Conservation (phyloP, 371 early-diverging fungal genomes). For the Mortierella sp. region DNA sequence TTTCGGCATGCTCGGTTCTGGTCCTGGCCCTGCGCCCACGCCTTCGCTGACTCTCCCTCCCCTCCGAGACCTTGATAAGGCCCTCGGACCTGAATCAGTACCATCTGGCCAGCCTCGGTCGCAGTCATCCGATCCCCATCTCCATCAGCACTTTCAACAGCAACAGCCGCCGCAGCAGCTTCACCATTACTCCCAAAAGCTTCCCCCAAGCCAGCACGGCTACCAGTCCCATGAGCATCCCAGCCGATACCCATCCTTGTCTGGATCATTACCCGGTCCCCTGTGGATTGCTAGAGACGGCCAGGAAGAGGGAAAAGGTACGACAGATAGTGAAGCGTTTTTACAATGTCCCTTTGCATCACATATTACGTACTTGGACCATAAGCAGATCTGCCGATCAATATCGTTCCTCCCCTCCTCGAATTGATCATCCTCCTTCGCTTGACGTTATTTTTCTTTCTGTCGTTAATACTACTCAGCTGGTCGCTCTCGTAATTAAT, state of each 20-base stretch:
- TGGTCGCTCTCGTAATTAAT: neutral
- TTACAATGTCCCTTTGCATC: too few species aligned
- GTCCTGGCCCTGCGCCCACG: constrained; percentile 49
- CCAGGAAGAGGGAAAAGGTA: constrained; percentile 6
- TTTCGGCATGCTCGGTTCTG: constrained; percentile 50
- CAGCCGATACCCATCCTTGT: constrained; percentile 11
- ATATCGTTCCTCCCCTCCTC: neutral
- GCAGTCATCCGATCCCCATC: constrained; percentile 51
- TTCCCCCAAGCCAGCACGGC: constrained; percentile 13
- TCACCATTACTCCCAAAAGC: neutral
- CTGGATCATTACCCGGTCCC: constrained; percentile 22
- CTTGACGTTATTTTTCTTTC: neutral
- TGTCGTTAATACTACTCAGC: neutral
- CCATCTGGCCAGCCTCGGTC: constrained; percentile 32
- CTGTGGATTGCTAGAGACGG: neutral
- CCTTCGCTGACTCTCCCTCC: constrained; percentile 48
- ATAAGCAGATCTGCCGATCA: neutral
- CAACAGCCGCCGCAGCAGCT: constrained; percentile 16
- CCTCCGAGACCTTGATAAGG: constrained; percentile 41
- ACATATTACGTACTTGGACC: neutral
- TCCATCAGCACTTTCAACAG: constrained; percentile 47
- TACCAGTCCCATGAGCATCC: constrained; percentile 23
- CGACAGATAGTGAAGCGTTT: neutral
- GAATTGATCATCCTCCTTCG: neutral
- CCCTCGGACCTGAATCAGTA: constrained; percentile 25